phyloP scores from a whole-genome alignment of 78 protist species.

The Speleostelium caveatum region DNA sequence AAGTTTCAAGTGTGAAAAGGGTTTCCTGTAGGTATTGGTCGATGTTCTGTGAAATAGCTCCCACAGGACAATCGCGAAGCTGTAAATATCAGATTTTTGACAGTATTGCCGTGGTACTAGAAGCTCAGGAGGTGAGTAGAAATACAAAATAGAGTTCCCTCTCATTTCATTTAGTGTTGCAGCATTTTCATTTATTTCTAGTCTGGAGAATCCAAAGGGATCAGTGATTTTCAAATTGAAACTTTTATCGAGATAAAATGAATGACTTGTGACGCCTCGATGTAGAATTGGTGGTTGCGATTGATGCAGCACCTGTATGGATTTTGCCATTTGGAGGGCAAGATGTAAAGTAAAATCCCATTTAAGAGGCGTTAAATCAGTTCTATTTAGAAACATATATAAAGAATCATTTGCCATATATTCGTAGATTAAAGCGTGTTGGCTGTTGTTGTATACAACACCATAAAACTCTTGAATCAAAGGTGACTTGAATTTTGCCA shows the following conservation, averaged over 20 bases:
- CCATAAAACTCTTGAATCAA: slow-evolving; percentile 16
- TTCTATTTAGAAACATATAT: neutral
- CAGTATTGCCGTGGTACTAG: slow-evolving; percentile 4
- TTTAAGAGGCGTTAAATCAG: neutral
- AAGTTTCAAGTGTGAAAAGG: slow-evolving; percentile 14
- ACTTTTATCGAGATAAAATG: slow-evolving; percentile 17
- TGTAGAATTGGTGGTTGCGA: slow-evolving; percentile 51
- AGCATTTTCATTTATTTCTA: slow-evolving; percentile 20
- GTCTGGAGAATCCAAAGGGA: slow-evolving; percentile 51
- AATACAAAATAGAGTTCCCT: slow-evolving; percentile 14
- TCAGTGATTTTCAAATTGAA: slow-evolving; percentile 11
- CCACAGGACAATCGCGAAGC: slow-evolving; percentile 61
- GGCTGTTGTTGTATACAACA: slow-evolving; percentile 39
- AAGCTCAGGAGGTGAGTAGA: slow-evolving; percentile 71
- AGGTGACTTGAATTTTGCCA: slow-evolving; percentile 44
- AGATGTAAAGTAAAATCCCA: slow-evolving; percentile 23
- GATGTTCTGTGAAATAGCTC: slow-evolving; percentile 29
- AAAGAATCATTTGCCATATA: slow-evolving; percentile 10
- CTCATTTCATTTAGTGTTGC: slow-evolving; percentile 20
- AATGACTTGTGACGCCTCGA: slow-evolving; percentile 39
- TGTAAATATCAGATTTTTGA: slow-evolving; percentile 62
- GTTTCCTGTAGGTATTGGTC: slow-evolving; percentile 2
- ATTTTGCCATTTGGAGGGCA: slow-evolving; percentile 37
- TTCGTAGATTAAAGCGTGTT: slow-evolving; percentile 32
- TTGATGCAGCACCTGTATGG: slow-evolving; percentile 46